phyloP scores from a whole-genome alignment of 371 early-diverging fungal species.

The Mortierella sp. region DNA sequence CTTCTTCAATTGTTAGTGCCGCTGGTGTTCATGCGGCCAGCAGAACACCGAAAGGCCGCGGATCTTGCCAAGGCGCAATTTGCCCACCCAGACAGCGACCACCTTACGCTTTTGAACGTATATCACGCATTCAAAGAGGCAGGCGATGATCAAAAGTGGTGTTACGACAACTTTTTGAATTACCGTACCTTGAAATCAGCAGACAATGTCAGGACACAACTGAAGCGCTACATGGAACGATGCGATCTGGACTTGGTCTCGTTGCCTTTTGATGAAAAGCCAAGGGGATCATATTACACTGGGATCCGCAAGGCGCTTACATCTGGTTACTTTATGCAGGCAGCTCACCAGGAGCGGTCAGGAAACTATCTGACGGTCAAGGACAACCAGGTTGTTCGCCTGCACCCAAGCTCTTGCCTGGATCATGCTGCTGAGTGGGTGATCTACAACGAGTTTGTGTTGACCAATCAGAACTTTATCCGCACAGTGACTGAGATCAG shows the following conservation, averaged over 20 bases:
- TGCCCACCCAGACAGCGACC: background rate
- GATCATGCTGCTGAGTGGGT: conserved; percentile 96
- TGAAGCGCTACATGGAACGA: conserved; percentile 86
- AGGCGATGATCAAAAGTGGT: conserved; percentile 85
- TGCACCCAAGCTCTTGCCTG: conserved; percentile 94
- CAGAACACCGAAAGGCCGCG: background rate
- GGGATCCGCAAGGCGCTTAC: conserved; percentile 90
- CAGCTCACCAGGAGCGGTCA: conserved; percentile 89
- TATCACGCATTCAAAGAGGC: conserved; percentile 62
- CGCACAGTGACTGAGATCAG: conserved; percentile 92
- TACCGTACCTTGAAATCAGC: conserved; percentile 89
- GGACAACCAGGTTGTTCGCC: conserved; percentile 95
- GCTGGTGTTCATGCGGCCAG: background rate
- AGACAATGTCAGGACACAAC: conserved; percentile 90
- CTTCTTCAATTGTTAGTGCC: no score
- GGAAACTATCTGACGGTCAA: conserved; percentile 94
- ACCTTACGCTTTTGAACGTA: background rate
- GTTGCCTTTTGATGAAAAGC: conserved; percentile 76
- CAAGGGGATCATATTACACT: conserved; percentile 70
- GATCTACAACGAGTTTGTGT: conserved; percentile 97
- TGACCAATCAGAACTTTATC: conserved; percentile 95
- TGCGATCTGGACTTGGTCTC: conserved; percentile 76
- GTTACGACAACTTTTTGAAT: conserved; percentile 92
- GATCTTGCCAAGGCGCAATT: background rate
- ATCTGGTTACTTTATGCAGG: conserved; percentile 97